Evolutionary conservation across 768 basidiomycete species (phyloP).

Genomic region (Chlorophyllum brunneum): DNA sequence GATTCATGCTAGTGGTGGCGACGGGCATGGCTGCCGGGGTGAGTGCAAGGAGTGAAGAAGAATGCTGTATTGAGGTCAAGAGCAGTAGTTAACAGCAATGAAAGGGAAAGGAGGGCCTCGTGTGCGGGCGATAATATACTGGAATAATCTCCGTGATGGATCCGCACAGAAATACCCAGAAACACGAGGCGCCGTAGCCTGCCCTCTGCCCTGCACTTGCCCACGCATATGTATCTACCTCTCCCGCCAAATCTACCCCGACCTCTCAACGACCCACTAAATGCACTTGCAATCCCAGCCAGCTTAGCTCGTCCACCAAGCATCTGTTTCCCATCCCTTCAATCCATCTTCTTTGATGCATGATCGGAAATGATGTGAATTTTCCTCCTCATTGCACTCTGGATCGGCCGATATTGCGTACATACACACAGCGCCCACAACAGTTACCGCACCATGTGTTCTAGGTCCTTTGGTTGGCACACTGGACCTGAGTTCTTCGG

Average conservation of each 20-base stretch:
- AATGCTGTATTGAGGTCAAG: constrained; percentile 24
- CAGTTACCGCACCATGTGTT: too few species aligned
- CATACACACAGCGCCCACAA: too few species aligned
- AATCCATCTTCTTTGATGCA: constrained; percentile 4
- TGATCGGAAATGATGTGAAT: background rate
- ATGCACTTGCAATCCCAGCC: background rate
- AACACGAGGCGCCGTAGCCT: constrained; percentile 6
- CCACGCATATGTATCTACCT: background rate
- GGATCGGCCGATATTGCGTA: background rate
- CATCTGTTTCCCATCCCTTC: background rate
- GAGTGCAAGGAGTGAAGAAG: constrained; percentile 28
- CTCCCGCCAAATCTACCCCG: background rate
- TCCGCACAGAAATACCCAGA: constrained; percentile 17
- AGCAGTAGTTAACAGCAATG: too few species aligned
- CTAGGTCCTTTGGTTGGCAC: background rate
- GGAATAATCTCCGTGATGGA: constrained; percentile 25
- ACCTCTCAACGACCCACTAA: background rate
- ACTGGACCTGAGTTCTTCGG: too few species aligned
- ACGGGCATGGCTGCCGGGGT: constrained; percentile 2
- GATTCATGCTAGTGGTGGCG: constrained; percentile 11
- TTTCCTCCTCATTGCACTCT: background rate
- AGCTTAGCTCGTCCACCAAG: background rate
- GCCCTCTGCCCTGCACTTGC: constrained; percentile 12
- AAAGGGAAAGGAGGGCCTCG: constrained; percentile 37
- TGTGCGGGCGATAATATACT: constrained; percentile 29